These are phyloP conservation scores for Tuber calosporum DNA, from an alignment of 495 filamentous ascomycete genomes.

Conservation along the genomic window DNA sequence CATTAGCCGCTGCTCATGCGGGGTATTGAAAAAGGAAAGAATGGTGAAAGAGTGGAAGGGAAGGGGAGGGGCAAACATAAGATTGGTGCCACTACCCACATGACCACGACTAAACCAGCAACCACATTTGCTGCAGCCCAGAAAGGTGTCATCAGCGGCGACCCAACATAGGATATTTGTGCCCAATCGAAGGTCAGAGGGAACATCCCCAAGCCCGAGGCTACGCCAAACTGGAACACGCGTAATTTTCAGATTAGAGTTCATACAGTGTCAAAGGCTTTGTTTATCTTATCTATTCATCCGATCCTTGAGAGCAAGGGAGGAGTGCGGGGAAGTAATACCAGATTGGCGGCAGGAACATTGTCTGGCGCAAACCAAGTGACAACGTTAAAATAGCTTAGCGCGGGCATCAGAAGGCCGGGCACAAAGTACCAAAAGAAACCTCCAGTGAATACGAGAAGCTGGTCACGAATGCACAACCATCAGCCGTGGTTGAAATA, in stretches of 20 bases:
- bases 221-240: conserved; percentile 57
- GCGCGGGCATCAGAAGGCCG: conserved; percentile 73
- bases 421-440: conserved; percentile 79
- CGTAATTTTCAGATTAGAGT: conserved; percentile 9
- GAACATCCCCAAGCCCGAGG: conserved; percentile 78
- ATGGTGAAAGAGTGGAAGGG: neutral
- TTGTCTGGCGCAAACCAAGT: conserved; percentile 84
- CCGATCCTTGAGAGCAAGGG: neutral
- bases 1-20: neutral
- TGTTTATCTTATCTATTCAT: neutral
- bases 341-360: conserved; percentile 66
- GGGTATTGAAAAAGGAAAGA: neutral
- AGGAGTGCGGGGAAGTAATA: conserved; percentile 26
- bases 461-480: conserved; percentile 6
- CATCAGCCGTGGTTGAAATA: conserved; percentile 10
- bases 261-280: neutral
- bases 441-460: conserved; percentile 55
- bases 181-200: conserved; percentile 90
- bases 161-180: conserved; percentile 85
- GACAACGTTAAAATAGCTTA: conserved; percentile 84
- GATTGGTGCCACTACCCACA: conserved; percentile 81
- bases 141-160: conserved; percentile 76
- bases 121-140: conserved; percentile 90
- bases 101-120: conserved; percentile 72
- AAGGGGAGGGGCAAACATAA: conserved; percentile 47